A percentile compares a stretch with the other conserved stretches of the same genome.
phyloP scores from a whole-genome alignment of 2,329 filamentous ascomycete species.

The Clonostachys chloroleuca region DNA sequence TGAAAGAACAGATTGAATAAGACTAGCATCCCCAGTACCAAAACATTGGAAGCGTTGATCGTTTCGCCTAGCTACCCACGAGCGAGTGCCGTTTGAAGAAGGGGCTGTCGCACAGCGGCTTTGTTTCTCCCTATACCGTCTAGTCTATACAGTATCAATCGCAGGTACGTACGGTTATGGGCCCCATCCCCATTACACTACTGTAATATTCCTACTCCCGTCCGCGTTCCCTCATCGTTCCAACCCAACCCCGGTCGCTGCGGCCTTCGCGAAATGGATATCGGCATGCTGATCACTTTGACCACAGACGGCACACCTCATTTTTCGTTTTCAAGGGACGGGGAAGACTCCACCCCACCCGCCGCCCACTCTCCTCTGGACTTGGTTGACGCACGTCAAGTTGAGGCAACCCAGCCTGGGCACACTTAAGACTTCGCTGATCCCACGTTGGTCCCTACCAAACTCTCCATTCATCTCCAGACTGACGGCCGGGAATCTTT shows the following conservation, averaged over 20 bases:
- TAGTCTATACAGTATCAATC: slow-evolving; percentile 3
- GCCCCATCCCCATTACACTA: neutral
- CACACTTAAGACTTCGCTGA: slow-evolving; percentile 57
- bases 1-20: too few species aligned
- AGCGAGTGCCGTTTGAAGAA: too few species aligned
- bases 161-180: slow-evolving; percentile 1
- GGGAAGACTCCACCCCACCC: slow-evolving; percentile 30
- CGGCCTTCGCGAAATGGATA: slow-evolving; percentile 44
- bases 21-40: too few species aligned
- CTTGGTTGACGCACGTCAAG: slow-evolving; percentile 30
- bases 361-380: slow-evolving; percentile 20
- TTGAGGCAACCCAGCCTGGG: slow-evolving; percentile 21
- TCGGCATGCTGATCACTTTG: slow-evolving; percentile 49
- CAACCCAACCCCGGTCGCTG: slow-evolving; percentile 34
- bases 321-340: slow-evolving; percentile 18
- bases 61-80: too few species aligned
- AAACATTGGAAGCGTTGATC: too few species aligned
- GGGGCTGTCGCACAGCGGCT: too few species aligned
- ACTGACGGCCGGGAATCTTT: slow-evolving; percentile 19
- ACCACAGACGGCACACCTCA: slow-evolving; percentile 46
- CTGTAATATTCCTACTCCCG: neutral
- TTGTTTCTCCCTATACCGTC: neutral
- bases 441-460: slow-evolving; percentile 37
- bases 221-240: slow-evolving; percentile 25
- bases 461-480: slow-evolving; percentile 24